Percentiles rank a stretch among this genome's conserved stretches.
phyloP scores from a whole-genome alignment of 805 yeast genomes.

The Yamadazyma olivae region DNA sequence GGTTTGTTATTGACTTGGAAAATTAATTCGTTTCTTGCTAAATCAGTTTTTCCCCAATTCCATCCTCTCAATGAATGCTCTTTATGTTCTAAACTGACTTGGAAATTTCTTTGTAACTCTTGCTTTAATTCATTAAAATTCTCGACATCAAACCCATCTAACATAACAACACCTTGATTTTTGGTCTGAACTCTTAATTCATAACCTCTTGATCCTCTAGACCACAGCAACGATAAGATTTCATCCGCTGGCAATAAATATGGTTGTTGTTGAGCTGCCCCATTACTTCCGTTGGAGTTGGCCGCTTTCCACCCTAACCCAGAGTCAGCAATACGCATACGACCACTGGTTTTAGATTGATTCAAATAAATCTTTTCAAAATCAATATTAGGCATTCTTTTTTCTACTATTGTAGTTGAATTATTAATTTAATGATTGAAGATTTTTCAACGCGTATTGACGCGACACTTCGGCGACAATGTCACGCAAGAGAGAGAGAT shows the following conservation, averaged over 20 bases:
- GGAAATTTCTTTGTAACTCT: constrained; percentile 77
- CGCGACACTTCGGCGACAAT: no score
- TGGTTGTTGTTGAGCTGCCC: constrained; percentile 47
- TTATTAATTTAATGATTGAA: neutral
- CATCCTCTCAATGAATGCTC: constrained; percentile 97
- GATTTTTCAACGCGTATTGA: constrained; percentile 2
- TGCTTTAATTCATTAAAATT: constrained; percentile 79
- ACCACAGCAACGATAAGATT: constrained; percentile 79
- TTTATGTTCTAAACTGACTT: constrained; percentile 67
- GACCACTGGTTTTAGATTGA: constrained; percentile 79
- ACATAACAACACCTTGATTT: constrained; percentile 76
- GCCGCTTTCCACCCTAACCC: constrained; percentile 96
- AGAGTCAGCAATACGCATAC: constrained; percentile 92
- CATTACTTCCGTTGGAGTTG: constrained; percentile 23
- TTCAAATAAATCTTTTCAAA: constrained; percentile 89
- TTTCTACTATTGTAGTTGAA: no score
- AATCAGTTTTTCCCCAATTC: constrained; percentile 97
- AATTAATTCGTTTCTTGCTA: constrained; percentile 87
- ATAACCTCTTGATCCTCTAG: constrained; percentile 89
- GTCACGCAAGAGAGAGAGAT: neutral
- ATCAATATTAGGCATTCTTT: constrained; percentile 53
- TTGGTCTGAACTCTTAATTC: constrained; percentile 88
- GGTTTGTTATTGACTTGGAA: constrained; percentile 87
- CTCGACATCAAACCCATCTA: constrained; percentile 89
- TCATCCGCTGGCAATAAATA: constrained; percentile 86